Evolutionary conservation across 1,284 basidiomycete genomes (phyloP), one percentile per base, ranked within the genome.

Genomic region (Apiotrichum mycotoxinovorans): DNA sequence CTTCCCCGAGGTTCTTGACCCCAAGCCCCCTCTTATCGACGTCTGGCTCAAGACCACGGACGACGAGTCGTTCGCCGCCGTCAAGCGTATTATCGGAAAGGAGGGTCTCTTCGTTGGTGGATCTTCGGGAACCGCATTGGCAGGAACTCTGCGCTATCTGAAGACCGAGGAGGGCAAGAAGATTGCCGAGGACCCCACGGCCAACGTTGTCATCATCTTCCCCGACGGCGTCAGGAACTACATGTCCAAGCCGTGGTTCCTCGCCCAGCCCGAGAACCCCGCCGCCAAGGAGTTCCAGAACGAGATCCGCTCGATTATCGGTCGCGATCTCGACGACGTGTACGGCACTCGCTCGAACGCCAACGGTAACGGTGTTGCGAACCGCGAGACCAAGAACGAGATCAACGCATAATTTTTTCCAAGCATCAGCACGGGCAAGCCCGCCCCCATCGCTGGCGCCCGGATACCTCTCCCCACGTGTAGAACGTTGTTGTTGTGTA

Each of bases 201-300:
- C 83, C 71, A 98, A 98, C 70, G 91, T 96, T 7, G 89, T 98
- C 0, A 81, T 98, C 4, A 70, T 98, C 40, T 78, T 96, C 42
- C 85, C 95, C 26, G 95, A 98, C 71, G 90, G 91, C 3, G 86
- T 97, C 56, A 84, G 94, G 60, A 98, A 98, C 76, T 98, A 98
- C 76, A 95, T 98, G 84, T 90, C 88, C 78, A 96, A 95, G 61
- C 63, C 67, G 14, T 77, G 75, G 75, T 76, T 77, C 67, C 60
- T 77, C 18, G 64, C 64, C 30, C 56, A 61, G 52, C 38, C 37
- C 11, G 56, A 48, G 30, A 30, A 46, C 41, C 38, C 25, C 26
- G 52, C 44, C 26, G 48, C n/a, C 26, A 52, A 45, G 37, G 41
- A 33, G 23, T 47, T 60, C n/a, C 49, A 51, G 47, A 34, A 54